phyloP scores from a whole-genome alignment of 345 rosid genomes.

The Boechera stricta region DNA sequence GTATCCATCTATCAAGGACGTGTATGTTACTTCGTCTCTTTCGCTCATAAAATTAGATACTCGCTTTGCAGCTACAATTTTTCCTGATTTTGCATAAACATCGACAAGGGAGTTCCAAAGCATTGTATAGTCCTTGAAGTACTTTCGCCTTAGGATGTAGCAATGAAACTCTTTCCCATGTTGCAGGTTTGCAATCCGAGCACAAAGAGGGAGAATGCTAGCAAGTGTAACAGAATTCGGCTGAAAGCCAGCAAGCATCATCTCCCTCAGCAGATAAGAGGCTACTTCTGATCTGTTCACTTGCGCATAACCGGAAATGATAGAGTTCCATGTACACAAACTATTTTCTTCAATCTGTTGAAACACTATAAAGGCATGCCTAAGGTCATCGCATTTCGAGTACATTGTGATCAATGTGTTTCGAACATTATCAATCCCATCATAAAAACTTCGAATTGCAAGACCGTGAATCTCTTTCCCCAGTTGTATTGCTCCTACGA shows the following conservation, averaged over 20 bases:
- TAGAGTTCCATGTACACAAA: slow-evolving; percentile 76
- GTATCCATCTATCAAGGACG: slow-evolving; percentile 79
- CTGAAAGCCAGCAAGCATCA: slow-evolving; percentile 62
- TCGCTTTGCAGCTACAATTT: slow-evolving; percentile 58
- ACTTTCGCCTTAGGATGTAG: slow-evolving; percentile 60
- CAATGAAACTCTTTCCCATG: slow-evolving; percentile 91
- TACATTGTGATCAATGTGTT: slow-evolving; percentile 82
- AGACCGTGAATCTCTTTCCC: slow-evolving; percentile 75
- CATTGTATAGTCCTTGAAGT: slow-evolving; percentile 54
- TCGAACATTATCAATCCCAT: slow-evolving; percentile 53
- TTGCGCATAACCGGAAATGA: slow-evolving; percentile 68
- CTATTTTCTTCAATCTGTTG: slow-evolving; percentile 49
- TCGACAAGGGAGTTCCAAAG: slow-evolving; percentile 77
- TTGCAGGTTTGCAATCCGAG: slow-evolving; percentile 74
- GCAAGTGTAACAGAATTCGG: slow-evolving; percentile 78
- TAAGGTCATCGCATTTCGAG: slow-evolving; percentile 63
- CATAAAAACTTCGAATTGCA: slow-evolving; percentile 53
- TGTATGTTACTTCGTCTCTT: slow-evolving; percentile 78
- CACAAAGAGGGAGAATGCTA: slow-evolving; percentile 78
- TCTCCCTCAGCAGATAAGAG: slow-evolving; percentile 61
- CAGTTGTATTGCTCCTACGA: slow-evolving; percentile 52
- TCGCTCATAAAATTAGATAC: slow-evolving; percentile 60
- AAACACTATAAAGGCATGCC: slow-evolving; percentile 55
- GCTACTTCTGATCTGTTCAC: slow-evolving; percentile 68
- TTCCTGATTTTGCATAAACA: slow-evolving; percentile 82